Evolutionary conservation across 495 filamentous ascomycete species (phyloP).

Genomic region (Cudoniella acicularis): DNA sequence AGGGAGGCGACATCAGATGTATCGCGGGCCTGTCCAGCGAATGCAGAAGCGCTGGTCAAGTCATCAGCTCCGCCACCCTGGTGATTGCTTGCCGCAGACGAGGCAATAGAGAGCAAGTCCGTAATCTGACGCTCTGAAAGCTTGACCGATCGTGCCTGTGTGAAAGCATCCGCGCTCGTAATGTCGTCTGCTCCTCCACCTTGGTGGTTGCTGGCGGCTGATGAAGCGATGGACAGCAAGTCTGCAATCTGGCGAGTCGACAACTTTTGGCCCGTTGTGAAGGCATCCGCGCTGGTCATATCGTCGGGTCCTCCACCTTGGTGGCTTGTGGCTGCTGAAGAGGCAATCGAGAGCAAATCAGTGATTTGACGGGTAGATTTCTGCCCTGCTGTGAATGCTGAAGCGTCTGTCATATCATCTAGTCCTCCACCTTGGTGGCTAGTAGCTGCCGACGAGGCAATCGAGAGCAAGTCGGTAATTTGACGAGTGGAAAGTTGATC

Average conservation of each 20-base stretch:
- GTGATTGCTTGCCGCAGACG: background rate
- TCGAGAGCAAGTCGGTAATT: background rate
- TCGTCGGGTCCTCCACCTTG: background rate
- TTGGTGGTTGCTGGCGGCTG: background rate
- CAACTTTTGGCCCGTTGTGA: background rate
- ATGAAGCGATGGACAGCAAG: background rate
- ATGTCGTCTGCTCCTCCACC: background rate
- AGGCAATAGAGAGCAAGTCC: background rate
- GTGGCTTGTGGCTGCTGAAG: background rate
- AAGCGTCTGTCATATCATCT: background rate
- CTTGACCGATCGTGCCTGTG: background rate
- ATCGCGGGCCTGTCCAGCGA: background rate
- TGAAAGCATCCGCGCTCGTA: background rate
- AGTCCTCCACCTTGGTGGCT: background rate
- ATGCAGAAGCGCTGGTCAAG: background rate
- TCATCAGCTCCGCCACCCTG: background rate
- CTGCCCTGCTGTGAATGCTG: background rate
- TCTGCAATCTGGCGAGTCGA: constrained; percentile 2
- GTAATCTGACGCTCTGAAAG: background rate
- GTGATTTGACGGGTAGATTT: constrained; percentile 1
- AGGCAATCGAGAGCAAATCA: background rate
- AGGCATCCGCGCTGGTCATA: background rate
- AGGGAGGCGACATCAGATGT: background rate
- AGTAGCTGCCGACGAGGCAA: background rate
- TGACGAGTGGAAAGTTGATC: constrained; percentile 4